A percentile compares a stretch with the other conserved stretches of the same genome.
These are phyloP conservation scores for Podila horticola DNA, from an alignment of 192 early-diverging fungal genomes.

Conservation along the genomic window DNA sequence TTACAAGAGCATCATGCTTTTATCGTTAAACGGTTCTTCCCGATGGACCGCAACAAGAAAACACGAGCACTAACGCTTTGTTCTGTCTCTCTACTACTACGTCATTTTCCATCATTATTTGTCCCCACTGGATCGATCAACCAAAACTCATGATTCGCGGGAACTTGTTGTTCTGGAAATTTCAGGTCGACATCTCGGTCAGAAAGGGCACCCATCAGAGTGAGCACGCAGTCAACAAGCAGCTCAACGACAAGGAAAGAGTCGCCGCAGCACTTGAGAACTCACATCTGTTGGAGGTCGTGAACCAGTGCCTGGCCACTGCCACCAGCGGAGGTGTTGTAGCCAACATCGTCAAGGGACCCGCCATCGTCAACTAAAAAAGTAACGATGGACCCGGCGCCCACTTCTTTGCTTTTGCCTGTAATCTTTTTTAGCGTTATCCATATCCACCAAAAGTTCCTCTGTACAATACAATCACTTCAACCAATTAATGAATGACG, in stretches of 20 bases:
- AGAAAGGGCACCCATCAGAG: conserved; percentile 95
- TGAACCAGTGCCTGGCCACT: conserved; percentile 89
- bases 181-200: conserved; percentile 87
- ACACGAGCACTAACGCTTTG: not conserved
- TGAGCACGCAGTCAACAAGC: conserved; percentile 96
- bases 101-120: not conserved
- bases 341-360: conserved; percentile 49
- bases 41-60: not conserved
- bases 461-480: too few relatives aligned
- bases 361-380: conserved; percentile 31
- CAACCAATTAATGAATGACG: too few relatives aligned
- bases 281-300: conserved; percentile 91
- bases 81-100: not conserved
- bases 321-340: conserved; percentile 54
- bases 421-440: too few relatives aligned
- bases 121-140: not conserved
- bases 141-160: too few relatives aligned
- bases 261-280: conserved; percentile 99
- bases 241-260: conserved; percentile 98
- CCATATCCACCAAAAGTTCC: too few relatives aligned
- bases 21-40: not conserved
- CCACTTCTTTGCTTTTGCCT: too few relatives aligned
- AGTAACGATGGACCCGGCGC: too few relatives aligned
- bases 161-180: not conserved
- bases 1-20: not conserved